These are phyloP conservation scores for Suhomyces emberorum DNA, from an alignment of 805 yeast species.

Conservation along the genomic window DNA sequence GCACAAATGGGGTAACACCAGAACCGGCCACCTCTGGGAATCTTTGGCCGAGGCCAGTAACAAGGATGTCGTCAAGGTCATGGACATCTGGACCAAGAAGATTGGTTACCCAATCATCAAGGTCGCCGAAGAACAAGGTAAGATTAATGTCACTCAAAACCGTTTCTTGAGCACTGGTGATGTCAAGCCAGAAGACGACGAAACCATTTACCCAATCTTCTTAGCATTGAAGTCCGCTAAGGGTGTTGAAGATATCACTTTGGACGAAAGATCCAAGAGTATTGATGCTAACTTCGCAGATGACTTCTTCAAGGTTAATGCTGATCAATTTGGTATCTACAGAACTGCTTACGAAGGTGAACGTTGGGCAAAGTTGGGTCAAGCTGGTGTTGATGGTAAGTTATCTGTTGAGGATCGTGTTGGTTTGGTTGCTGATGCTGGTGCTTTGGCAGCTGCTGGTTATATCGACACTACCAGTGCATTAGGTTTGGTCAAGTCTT, in stretches of 20 bases:
- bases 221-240: conserved; percentile 56
- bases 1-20: conserved; percentile 75
- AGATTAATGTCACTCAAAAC: conserved; percentile 60
- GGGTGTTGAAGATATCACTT: conserved; percentile 61
- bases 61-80: conserved; percentile 64
- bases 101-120: conserved; percentile 74
- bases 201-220: conserved; percentile 66
- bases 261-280: conserved; percentile 43
- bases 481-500: conserved; percentile 54
- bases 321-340: conserved; percentile 71
- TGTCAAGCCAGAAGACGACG: conserved; percentile 71
- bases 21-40: conserved; percentile 75
- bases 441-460: conserved; percentile 68
- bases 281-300: conserved; percentile 37
- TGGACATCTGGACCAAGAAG: conserved; percentile 79
- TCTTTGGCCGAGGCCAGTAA: conserved; percentile 69
- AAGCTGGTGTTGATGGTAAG: conserved; percentile 53
- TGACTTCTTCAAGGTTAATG: conserved; percentile 67
- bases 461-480: conserved; percentile 59
- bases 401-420: conserved; percentile 75
- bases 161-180: conserved; percentile 77
- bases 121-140: conserved; percentile 53
- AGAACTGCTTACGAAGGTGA: conserved; percentile 67
- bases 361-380: conserved; percentile 67
- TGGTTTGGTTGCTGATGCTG: conserved; percentile 79